A percentile compares a stretch with the other conserved stretches of the same genome.
phyloP scores from a whole-genome alignment of 1,284 basidiomycete genomes.

The Pseudozyma sp. region DNA sequence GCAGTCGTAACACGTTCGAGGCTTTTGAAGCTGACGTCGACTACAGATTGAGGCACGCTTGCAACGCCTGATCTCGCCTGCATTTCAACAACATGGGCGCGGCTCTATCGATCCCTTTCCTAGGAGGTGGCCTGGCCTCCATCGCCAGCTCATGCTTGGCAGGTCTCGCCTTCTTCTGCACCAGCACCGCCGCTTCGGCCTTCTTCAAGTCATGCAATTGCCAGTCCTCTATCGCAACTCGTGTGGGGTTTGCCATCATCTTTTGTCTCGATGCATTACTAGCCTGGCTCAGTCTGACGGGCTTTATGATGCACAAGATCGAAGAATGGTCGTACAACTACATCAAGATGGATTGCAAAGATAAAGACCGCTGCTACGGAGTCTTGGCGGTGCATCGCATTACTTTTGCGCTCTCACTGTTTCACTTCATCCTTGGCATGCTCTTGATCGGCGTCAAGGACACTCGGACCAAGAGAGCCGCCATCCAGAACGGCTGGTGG shows the following conservation, averaged over 20 bases:
- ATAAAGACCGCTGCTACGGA: constrained; percentile 89
- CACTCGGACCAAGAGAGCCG: constrained; percentile 88
- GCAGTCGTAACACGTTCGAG: too few species aligned
- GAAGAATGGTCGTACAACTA: constrained; percentile 95
- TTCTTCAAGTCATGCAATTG: constrained; percentile 99
- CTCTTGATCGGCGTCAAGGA: constrained; percentile 87
- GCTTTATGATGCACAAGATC: constrained; percentile 85
- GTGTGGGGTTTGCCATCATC: constrained; percentile 95
- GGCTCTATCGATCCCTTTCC: constrained; percentile 85
- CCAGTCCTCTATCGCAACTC: constrained; percentile 96
- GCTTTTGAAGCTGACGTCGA: too few species aligned
- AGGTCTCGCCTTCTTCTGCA: constrained; percentile 72
- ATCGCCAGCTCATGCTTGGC: constrained; percentile 66
- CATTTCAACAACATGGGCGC: constrained; percentile 76
- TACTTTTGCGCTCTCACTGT: constrained; percentile 90
- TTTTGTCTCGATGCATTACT: constrained; percentile 95
- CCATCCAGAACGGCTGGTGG: constrained; percentile 99
- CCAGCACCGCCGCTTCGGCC: constrained; percentile 90
- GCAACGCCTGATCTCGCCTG: constrained; percentile 4
- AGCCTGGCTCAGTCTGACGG: constrained; percentile 95
- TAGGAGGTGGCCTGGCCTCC: constrained; percentile 81
- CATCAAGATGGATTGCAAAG: constrained; percentile 95
- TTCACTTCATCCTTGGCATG: constrained; percentile 85
- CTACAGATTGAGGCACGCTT: too few species aligned
- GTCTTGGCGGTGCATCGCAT: constrained; percentile 97